These are phyloP conservation scores for Pseudisothecium myosuroides DNA, from an alignment of 225 moss, liverwort and hornwort species.

Conservation along the genomic window DNA sequence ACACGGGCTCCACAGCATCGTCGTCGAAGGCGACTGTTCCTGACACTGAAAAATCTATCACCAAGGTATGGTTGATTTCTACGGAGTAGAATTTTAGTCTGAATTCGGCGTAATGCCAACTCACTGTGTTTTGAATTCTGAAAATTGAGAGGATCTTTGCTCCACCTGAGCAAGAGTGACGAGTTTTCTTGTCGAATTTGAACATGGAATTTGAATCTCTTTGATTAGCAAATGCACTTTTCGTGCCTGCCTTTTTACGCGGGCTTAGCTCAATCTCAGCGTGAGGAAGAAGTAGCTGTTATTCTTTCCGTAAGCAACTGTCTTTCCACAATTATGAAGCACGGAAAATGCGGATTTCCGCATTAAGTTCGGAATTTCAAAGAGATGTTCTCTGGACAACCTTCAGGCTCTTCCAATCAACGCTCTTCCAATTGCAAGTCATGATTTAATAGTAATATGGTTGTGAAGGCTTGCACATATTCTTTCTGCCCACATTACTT, in stretches of 20 bases:
- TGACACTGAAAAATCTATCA: slow-evolving; percentile 74
- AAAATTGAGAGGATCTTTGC: background rate
- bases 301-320: background rate
- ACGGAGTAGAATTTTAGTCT: background rate
- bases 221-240: background rate
- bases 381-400: background rate
- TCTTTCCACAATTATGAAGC: background rate
- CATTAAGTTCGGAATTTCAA: background rate
- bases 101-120: background rate
- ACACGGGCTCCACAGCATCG: slow-evolving; percentile 26
- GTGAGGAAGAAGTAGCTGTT: background rate
- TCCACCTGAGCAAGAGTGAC: background rate
- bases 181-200: background rate
- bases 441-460: background rate
- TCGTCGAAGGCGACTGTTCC: slow-evolving; percentile 64
- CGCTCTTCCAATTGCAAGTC: background rate
- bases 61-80: slow-evolving; percentile 43
- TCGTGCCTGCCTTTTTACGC: background rate
- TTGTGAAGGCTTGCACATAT: background rate
- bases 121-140: background rate
- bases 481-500: background rate
- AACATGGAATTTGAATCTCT: background rate
- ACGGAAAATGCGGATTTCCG: background rate
- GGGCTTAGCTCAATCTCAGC: background rate
- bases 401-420: background rate